Evolutionary conservation across 2,329 filamentous ascomycete species (phyloP).

Genomic region (Colletotrichum agaves): DNA sequence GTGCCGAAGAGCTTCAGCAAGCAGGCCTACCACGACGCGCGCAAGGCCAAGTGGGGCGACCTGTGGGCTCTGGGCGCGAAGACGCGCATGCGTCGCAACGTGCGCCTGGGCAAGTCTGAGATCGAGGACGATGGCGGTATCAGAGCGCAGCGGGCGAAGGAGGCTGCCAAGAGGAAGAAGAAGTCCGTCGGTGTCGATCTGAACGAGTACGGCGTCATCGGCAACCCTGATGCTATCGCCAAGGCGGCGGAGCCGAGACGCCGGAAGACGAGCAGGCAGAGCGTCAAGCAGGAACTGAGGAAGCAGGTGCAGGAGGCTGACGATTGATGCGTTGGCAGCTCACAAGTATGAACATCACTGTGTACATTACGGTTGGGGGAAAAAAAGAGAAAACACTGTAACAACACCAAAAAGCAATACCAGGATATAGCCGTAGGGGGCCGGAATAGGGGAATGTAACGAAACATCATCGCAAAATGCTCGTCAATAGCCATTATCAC

Average conservation of each 20-base stretch:
- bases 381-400: slow-evolving; percentile 23
- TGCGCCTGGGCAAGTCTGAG: slow-evolving; percentile 66
- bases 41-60: slow-evolving; percentile 92
- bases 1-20: slow-evolving; percentile 84
- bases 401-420: slow-evolving; percentile 17
- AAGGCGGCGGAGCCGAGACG: slow-evolving; percentile 51
- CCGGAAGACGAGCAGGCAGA: slow-evolving; percentile 53
- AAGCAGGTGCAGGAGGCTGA: slow-evolving; percentile 52
- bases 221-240: slow-evolving; percentile 42
- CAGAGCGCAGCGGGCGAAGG: slow-evolving; percentile 46
- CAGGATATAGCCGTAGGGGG: neutral
- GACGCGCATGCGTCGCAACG: slow-evolving; percentile 72
- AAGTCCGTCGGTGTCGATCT: slow-evolving; percentile 52
- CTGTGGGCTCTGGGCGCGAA: slow-evolving; percentile 96
- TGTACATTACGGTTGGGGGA: slow-evolving; percentile 30
- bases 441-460: slow-evolving; percentile 6
- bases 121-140: slow-evolving; percentile 58
- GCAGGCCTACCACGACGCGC: slow-evolving; percentile 89
- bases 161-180: slow-evolving; percentile 47
- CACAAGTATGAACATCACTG: slow-evolving; percentile 11
- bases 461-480: neutral
- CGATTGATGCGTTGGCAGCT: slow-evolving; percentile 9
- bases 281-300: slow-evolving; percentile 51
- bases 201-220: slow-evolving; percentile 43
- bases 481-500: neutral